phyloP scores from a whole-genome alignment of 1,284 basidiomycete genomes.

The Marasmius sp. region DNA sequence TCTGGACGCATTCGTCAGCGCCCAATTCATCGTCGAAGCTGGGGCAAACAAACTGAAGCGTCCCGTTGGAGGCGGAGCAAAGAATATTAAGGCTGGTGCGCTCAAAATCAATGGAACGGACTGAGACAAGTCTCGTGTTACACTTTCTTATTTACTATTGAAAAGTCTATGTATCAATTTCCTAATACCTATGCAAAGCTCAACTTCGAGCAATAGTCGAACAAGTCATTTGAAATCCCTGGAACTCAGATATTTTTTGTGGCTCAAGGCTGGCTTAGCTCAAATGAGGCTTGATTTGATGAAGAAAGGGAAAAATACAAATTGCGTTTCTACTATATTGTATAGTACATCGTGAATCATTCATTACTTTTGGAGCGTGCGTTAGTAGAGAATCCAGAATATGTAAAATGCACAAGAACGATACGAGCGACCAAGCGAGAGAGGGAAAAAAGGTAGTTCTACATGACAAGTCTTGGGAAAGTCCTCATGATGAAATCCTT shows the following conservation, averaged over 20 bases:
- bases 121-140: not conserved
- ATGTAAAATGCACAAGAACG: not conserved
- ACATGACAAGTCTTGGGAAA: no score
- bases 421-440: not conserved
- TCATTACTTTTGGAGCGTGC: conserved; percentile 1
- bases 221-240: no score
- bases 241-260: no score
- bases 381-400: not conserved
- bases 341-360: not conserved
- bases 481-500: conserved; percentile 18
- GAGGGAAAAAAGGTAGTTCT: conserved; percentile 7
- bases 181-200: not conserved
- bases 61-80: conserved; percentile 52
- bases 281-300: not conserved
- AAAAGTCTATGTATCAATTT: not conserved
- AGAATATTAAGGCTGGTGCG: conserved; percentile 43
- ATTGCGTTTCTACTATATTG: not conserved
- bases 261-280: not conserved
- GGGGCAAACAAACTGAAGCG: conserved; percentile 52
- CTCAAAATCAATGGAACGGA: conserved; percentile 14
- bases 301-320: not conserved
- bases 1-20: conserved; percentile 48
- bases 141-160: not conserved
- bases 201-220: no score
- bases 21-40: conserved; percentile 43